These are phyloP conservation scores for Apiospora phragmitis DNA, from an alignment of 2,329 filamentous ascomycete genomes.

Conservation along the genomic window DNA sequence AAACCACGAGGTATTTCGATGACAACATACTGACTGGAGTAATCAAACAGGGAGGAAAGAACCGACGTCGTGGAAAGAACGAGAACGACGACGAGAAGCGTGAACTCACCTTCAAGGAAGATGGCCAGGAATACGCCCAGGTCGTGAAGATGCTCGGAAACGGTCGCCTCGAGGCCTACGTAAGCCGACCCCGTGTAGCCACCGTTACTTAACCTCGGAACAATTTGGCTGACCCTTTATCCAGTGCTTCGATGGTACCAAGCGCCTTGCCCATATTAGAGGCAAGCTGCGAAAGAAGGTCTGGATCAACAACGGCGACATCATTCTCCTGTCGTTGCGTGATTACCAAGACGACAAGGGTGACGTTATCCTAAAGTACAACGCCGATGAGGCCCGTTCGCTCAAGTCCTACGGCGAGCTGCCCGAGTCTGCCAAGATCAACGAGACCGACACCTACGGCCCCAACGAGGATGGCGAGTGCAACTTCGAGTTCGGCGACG, in stretches of 20 bases:
- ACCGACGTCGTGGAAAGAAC: conserved; percentile 97
- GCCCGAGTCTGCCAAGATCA: conserved; percentile 98
- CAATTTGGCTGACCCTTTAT: neutral
- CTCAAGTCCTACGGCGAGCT: conserved; percentile 98
- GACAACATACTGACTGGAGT: conserved; percentile 29
- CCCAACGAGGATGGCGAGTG: conserved; percentile 92
- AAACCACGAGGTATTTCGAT: conserved; percentile 16
- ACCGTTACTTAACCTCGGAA: conserved; percentile 15
- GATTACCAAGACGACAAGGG: conserved; percentile 96
- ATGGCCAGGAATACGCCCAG: conserved; percentile 62
- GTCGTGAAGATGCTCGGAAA: conserved; percentile 96
- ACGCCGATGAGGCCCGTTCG: conserved; percentile 88
- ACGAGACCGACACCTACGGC: conserved; percentile 95
- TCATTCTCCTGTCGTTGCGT: conserved; percentile 83
- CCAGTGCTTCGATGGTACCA: conserved; percentile 7
- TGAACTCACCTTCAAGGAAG: conserved; percentile 98
- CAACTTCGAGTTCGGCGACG: conserved; percentile 99
- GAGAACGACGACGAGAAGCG: conserved; percentile 99
- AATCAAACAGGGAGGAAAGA: conserved; percentile 83
- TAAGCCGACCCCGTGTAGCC: conserved; percentile 53
- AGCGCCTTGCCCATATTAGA: conserved; percentile 69
- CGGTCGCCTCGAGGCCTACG: conserved; percentile 83
- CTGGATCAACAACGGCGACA: conserved; percentile 97
- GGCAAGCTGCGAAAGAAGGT: conserved; percentile 99
- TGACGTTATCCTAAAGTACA: conserved; percentile 94